A percentile compares a stretch with the other conserved stretches of the same genome.
Evolutionary conservation across 2,329 filamentous ascomycete genomes (phyloP).

Genomic region (Fusarium miscanthi): DNA sequence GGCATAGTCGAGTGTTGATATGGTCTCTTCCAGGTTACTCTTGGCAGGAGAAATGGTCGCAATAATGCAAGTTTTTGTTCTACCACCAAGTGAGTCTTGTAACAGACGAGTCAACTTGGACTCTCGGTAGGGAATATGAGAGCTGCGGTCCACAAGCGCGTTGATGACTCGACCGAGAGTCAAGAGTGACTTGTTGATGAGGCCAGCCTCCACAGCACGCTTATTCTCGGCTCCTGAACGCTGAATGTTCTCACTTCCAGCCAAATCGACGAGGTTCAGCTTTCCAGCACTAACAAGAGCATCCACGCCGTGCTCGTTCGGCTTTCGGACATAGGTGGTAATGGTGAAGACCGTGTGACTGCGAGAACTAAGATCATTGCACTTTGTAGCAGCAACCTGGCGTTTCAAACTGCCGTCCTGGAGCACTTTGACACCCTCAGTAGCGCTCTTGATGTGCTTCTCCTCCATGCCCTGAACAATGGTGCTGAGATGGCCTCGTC

Average conservation of each 20-base stretch:
- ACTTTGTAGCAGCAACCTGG: conserved; percentile 99
- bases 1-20: conserved; percentile 97
- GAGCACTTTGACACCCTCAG: conserved; percentile 87
- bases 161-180: conserved; percentile 98
- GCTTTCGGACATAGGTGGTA: conserved; percentile 87
- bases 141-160: conserved; percentile 87
- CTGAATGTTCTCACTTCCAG: conserved; percentile 97
- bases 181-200: conserved; percentile 98
- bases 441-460: conserved; percentile 86
- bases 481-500: conserved; percentile 85
- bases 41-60: conserved; percentile 95
- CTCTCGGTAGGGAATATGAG: conserved; percentile 91
- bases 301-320: conserved; percentile 83
- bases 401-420: conserved; percentile 91
- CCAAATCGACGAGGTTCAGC: conserved; percentile 94
- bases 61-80: conserved; percentile 98
- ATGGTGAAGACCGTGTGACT: conserved; percentile 99
- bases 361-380: conserved; percentile 96
- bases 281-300: conserved; percentile 93
- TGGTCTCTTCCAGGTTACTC: conserved; percentile 96
- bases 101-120: conserved; percentile 94
- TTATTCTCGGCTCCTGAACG: conserved; percentile 98
- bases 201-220: conserved; percentile 90
- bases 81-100: conserved; percentile 95
- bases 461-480: conserved; percentile 99